phyloP scores from a whole-genome alignment of 192 early-diverging fungal species.

The Linderina pennispora region DNA sequence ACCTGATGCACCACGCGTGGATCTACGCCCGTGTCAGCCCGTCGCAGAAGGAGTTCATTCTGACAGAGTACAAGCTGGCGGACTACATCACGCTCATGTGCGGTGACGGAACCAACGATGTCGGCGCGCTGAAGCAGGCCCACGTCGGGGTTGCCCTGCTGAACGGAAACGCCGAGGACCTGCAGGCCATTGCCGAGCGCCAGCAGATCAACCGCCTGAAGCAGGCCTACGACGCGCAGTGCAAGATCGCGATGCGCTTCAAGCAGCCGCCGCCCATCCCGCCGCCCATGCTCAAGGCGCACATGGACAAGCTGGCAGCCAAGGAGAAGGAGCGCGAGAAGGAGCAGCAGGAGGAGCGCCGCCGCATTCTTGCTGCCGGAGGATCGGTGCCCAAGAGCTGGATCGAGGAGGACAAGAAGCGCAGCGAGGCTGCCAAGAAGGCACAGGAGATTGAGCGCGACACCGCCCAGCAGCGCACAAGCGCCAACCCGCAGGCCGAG shows the following conservation, averaged over 20 bases:
- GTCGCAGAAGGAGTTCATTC: conserved; percentile 91
- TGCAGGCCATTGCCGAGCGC: conserved; percentile 80
- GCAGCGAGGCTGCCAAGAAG: conserved; percentile 39
- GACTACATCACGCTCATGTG: conserved; percentile 98
- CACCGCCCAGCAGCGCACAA: conserved; percentile 36
- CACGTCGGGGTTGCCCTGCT: conserved; percentile 97
- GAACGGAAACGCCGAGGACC: conserved; percentile 86
- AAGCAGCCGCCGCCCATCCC: conserved; percentile 74
- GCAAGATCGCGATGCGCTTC: conserved; percentile 74
- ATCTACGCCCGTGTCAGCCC: conserved; percentile 97
- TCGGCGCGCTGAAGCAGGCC: conserved; percentile 97
- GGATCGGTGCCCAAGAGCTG: conserved; percentile 16
- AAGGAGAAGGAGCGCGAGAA: conserved; percentile 38
- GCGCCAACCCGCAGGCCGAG: conserved; percentile 33
- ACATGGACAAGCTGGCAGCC: conserved; percentile 36
- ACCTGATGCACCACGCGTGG: conserved; percentile 73
- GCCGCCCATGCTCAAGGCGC: conserved; percentile 51
- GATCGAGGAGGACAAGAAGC: conserved; percentile 27
- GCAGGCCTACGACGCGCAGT: conserved; percentile 85
- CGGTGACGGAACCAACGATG: conserved; percentile 99
- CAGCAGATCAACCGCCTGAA: conserved; percentile 70
- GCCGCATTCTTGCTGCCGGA: conserved; percentile 31
- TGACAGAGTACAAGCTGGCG: conserved; percentile 80
- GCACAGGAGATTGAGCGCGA: conserved; percentile 37
- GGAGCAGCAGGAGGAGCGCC: conserved; percentile 18